Conservation (phyloP, 371 early-diverging fungal species). For the Basidiobolus heterosporus region DNA sequence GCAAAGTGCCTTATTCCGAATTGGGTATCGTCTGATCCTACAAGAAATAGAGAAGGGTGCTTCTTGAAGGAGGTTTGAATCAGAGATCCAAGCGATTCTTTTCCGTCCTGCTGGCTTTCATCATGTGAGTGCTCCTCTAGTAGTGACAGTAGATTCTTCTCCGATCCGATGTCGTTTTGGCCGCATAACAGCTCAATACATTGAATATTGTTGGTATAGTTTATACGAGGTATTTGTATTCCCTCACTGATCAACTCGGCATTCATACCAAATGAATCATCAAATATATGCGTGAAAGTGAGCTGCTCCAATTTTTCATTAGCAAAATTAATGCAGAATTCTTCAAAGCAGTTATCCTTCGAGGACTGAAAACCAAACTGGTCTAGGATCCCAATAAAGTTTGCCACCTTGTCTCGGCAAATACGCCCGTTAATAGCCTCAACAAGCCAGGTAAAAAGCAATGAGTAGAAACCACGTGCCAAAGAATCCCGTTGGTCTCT, state of each 20-base stretch:
- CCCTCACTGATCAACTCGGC: slow-evolving; percentile 35
- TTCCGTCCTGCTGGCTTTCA: slow-evolving; percentile 25
- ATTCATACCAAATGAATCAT: slow-evolving; percentile 26
- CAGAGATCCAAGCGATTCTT: slow-evolving; percentile 13
- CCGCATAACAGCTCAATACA: slow-evolving; percentile 31
- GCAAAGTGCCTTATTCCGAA: slow-evolving; percentile 55
- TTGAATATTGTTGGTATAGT: slow-evolving; percentile 27
- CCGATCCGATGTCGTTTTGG: background rate
- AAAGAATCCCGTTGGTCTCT: slow-evolving; percentile 63
- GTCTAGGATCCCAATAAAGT: slow-evolving; percentile 56
- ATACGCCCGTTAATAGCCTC: slow-evolving; percentile 72
- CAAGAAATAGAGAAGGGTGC: slow-evolving; percentile 11
- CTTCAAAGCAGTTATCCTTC: slow-evolving; percentile 48
- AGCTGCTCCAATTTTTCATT: slow-evolving; percentile 65
- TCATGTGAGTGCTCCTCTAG: slow-evolving; percentile 20
- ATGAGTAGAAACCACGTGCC: slow-evolving; percentile 57
- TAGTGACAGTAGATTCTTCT: background rate
- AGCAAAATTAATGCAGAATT: slow-evolving; percentile 60
- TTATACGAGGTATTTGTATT: slow-evolving; percentile 19
- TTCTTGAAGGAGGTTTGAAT: slow-evolving; percentile 22
- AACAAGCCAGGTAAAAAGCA: slow-evolving; percentile 73
- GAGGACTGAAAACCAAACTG: slow-evolving; percentile 39
- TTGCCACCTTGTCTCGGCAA: slow-evolving; percentile 41
- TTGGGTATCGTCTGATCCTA: background rate
- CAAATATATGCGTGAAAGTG: slow-evolving; percentile 49